phyloP scores from a whole-genome alignment of 148 eudicot genomes.

The Camellia granthamiana region DNA sequence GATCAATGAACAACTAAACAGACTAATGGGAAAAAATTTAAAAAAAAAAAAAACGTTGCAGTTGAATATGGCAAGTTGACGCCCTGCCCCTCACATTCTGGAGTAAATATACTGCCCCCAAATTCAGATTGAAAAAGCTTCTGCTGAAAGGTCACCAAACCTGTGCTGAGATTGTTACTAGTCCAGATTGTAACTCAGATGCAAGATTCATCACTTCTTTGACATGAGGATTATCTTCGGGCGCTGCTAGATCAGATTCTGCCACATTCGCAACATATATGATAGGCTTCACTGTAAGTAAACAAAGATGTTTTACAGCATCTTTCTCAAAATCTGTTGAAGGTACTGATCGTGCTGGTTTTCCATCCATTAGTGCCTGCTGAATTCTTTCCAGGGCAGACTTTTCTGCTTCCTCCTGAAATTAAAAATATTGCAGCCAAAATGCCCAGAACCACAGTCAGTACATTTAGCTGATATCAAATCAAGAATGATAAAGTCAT shows the following conservation, averaged over 20 bases:
- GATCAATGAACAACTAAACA: neutral
- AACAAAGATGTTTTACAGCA: constrained; percentile 81
- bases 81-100: neutral
- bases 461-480: neutral
- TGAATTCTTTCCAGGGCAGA: constrained; percentile 75
- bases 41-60: neutral
- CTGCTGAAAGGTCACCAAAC: constrained; percentile 25
- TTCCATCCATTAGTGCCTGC: constrained; percentile 80
- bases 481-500: constrained; percentile 1
- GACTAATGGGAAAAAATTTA: neutral
- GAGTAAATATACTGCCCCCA: neutral
- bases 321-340: constrained; percentile 79
- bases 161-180: constrained; percentile 95
- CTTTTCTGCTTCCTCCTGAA: constrained; percentile 97
- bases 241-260: constrained; percentile 85
- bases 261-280: constrained; percentile 97
- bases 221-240: constrained; percentile 71
- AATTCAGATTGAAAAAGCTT: constrained; percentile 5
- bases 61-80: neutral
- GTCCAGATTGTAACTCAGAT: constrained; percentile 73
- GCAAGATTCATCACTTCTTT: constrained; percentile 75
- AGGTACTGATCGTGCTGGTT: constrained; percentile 91
- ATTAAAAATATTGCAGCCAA: constrained; percentile 19
- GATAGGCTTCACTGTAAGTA: constrained; percentile 92
- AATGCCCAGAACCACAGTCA: constrained; percentile 1